A percentile compares a stretch with the other conserved stretches of the same genome.
Evolutionary conservation across 2,329 filamentous ascomycete genomes (phyloP).

Genomic region (Huntiella bhutanensis): DNA sequence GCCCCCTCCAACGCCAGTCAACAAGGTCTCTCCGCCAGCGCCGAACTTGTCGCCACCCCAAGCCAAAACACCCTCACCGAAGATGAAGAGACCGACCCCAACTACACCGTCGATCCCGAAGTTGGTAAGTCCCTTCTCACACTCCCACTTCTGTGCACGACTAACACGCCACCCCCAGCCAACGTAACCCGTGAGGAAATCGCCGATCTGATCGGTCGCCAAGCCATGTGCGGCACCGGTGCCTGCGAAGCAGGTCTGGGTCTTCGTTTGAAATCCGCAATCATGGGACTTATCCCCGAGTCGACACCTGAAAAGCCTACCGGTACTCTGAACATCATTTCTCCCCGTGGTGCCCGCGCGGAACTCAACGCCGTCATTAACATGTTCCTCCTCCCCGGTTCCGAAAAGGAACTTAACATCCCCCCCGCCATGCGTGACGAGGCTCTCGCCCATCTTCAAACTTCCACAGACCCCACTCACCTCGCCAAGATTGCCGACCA

Average conservation of each 20-base stretch:
- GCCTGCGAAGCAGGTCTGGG: slow-evolving; percentile 10
- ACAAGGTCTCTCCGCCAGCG: no score
- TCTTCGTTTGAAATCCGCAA: slow-evolving; percentile 14
- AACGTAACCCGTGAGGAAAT: slow-evolving; percentile 11
- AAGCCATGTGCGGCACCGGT: slow-evolving; percentile 11
- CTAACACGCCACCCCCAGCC: slow-evolving; percentile 1
- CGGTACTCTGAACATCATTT: slow-evolving; percentile 12
- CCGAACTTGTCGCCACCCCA: not conserved
- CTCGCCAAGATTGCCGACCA: slow-evolving; percentile 27
- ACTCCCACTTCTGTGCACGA: no score
- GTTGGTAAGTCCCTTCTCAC: slow-evolving; percentile 16
- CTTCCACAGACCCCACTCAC: slow-evolving; percentile 20
- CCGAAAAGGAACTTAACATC: slow-evolving; percentile 29
- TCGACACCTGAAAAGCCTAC: slow-evolving; percentile 6
- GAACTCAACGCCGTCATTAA: slow-evolving; percentile 23
- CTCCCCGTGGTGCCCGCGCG: slow-evolving; percentile 12
- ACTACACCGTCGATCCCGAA: slow-evolving; percentile 17
- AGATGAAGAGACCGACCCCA: slow-evolving; percentile 17
- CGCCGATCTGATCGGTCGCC: slow-evolving; percentile 11
- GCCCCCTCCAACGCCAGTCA: slow-evolving; percentile 7
- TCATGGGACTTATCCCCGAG: slow-evolving; percentile 12
- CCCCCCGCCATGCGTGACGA: slow-evolving; percentile 23
- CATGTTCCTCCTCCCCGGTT: slow-evolving; percentile 23
- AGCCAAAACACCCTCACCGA: slow-evolving; percentile 13
- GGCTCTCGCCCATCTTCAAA: slow-evolving; percentile 20